phyloP scores from a whole-genome alignment of 495 filamentous ascomycete species.

The Podospora pseudopauciseta region DNA sequence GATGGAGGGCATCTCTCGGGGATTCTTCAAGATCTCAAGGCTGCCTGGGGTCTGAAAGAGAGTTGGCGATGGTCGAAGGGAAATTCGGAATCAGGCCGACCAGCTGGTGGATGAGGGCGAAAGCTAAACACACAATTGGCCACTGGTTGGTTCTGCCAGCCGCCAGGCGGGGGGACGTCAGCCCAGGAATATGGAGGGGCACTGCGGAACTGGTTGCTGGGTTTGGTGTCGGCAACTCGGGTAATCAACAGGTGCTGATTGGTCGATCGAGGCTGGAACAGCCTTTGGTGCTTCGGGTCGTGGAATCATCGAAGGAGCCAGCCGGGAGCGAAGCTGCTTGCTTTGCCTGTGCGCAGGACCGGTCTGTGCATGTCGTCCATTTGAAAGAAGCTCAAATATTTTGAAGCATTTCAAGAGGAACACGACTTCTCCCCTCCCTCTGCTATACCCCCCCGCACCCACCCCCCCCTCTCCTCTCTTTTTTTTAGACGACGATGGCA shows the following conservation, averaged over 20 bases:
- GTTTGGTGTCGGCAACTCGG: slow-evolving; percentile 33
- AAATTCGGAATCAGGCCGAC: neutral
- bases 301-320: slow-evolving; percentile 17
- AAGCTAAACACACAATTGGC: slow-evolving; percentile 1
- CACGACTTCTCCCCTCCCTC: slow-evolving; percentile 12
- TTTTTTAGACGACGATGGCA: slow-evolving; percentile 42
- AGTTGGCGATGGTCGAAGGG: neutral
- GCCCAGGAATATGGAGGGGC: neutral
- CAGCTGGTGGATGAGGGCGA: neutral
- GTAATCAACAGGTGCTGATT: slow-evolving; percentile 30
- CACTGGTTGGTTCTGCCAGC: neutral
- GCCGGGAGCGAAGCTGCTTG: neutral
- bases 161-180: neutral
- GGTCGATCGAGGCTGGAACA: slow-evolving; percentile 11
- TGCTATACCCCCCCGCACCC: no score
- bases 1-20: neutral
- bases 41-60: neutral
- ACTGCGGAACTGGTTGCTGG: slow-evolving; percentile 10
- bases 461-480: slow-evolving; percentile 23
- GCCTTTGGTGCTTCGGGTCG: slow-evolving; percentile 24
- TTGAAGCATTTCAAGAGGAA: slow-evolving; percentile 10
- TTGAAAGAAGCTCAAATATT: slow-evolving; percentile 30
- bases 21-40: neutral
- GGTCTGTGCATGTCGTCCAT: slow-evolving; percentile 5
- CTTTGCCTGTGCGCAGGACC: no score